These are phyloP conservation scores for Candida glucosophila DNA, from an alignment of 1,139 yeast species.

Conservation along the genomic window DNA sequence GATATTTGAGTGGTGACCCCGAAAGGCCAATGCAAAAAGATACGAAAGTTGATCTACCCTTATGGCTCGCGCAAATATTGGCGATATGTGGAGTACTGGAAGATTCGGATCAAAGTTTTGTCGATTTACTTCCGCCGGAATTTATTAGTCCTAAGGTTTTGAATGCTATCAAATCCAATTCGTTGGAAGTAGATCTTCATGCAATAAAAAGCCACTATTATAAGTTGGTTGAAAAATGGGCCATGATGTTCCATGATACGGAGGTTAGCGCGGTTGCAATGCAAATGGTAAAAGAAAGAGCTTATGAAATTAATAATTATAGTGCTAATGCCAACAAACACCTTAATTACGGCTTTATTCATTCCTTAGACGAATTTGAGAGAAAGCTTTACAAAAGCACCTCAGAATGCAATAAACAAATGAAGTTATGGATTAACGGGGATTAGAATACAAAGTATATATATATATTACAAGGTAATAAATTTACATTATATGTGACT, in stretches of 20 bases:
- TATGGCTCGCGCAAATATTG: conserved; percentile 81
- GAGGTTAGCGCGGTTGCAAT: conserved; percentile 48
- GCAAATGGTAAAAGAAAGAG: conserved; percentile 53
- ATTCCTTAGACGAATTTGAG: conserved; percentile 72
- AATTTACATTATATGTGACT: conserved; percentile 5
- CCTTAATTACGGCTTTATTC: conserved; percentile 42
- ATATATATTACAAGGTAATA: conserved; percentile 1
- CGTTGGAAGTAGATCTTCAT: conserved; percentile 61
- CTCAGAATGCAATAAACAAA: conserved; percentile 52
- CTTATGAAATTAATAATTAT: conserved; percentile 62
- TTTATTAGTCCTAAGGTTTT: conserved; percentile 54
- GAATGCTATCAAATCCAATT: conserved; percentile 76
- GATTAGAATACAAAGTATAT: no score
- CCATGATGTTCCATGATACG: conserved; percentile 56
- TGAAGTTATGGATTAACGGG: conserved; percentile 50
- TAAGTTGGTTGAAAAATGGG: conserved; percentile 66
- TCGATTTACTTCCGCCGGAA: conserved; percentile 64
- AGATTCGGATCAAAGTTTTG: conserved; percentile 44
- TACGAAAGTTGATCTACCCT: conserved; percentile 69
- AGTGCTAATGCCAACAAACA: conserved; percentile 49
- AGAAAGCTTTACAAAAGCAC: conserved; percentile 49
- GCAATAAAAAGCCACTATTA: conserved; percentile 61
- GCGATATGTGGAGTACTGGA: conserved; percentile 44
- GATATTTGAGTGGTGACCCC: conserved; percentile 79
- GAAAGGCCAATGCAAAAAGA: conserved; percentile 56